phyloP scores from a whole-genome alignment of 352 stramenopile species.

The Pythium grandisporangium region DNA sequence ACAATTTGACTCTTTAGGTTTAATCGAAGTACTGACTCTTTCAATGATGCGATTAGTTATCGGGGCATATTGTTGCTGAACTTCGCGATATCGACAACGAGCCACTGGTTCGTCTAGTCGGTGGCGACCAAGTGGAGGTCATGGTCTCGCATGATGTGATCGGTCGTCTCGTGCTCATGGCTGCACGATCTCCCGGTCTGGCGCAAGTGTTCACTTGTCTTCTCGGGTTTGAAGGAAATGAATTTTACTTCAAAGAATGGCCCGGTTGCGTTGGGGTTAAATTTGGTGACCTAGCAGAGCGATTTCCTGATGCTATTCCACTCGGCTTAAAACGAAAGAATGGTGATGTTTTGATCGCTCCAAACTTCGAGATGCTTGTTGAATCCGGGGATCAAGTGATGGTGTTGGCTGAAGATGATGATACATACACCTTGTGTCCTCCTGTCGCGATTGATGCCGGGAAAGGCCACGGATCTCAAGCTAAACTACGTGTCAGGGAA shows the following conservation, averaged over 20 bases:
- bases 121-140: constrained; percentile 70
- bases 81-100: constrained; percentile 86
- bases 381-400: constrained; percentile 61
- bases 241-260: constrained; percentile 88
- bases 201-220: constrained; percentile 53
- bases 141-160: constrained; percentile 87
- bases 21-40: no score
- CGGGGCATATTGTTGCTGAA: constrained; percentile 81
- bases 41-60: constrained; percentile 15
- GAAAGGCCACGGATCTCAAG: constrained; percentile 11
- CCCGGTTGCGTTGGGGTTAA: constrained; percentile 59
- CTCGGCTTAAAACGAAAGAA: constrained; percentile 60
- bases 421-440: constrained; percentile 71
- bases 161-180: constrained; percentile 80
- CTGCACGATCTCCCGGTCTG: constrained; percentile 68
- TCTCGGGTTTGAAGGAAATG: constrained; percentile 83
- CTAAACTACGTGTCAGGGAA: constrained; percentile 26
- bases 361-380: constrained; percentile 19
- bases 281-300: constrained; percentile 55
- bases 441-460: constrained; percentile 27
- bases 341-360: constrained; percentile 57
- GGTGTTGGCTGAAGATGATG: constrained; percentile 82
- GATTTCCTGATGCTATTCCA: constrained; percentile 76
- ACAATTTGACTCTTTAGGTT: no score
- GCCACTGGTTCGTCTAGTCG: constrained; percentile 66